Base-by-base conservation (phyloP, 495 filamentous ascomycete species). In the Annulohypoxylon nitens region DNA sequence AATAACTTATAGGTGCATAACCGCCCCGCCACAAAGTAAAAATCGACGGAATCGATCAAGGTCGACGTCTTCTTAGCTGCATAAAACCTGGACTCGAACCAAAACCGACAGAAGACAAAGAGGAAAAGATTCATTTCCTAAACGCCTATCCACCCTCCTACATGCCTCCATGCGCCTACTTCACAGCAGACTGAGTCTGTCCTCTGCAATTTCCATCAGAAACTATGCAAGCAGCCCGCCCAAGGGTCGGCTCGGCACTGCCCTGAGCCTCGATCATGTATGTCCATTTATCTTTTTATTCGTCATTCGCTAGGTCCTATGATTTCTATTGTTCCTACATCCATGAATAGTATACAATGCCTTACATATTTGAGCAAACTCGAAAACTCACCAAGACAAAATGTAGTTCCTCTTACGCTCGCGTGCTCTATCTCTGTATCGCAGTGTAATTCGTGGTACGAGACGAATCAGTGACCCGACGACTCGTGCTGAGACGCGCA, bases 401-500 rank as follows among this genome's bases (percentile, higher is more conserved):
- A 26, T 30, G 14, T 64, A 92, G 90, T 92, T 92, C 69, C 80
- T 92, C 43, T 87, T 90, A 72, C 77, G 89, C 33, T 75, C 81
- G 23, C 82, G 85, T 50, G 87, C 82, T 4, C 75, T 92, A 3
- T 81, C 85, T 2, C 75, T 92, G 30, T 92, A 89, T 80, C 86
- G 88, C 9, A 80, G 80, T n/a, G 86, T 91, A 36, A 62, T 90
- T 18, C 83, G 89, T 18, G 82, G 78, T 59, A 84, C 83, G 12
- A 76, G 81, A 60, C 81, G 78, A 34, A 87, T 91, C 23, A 36
- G 78, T 5, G 86, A 89, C 68, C 79, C 81, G 39, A 74, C 74
- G 8, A 88, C 90, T 10, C 86, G 89, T 23, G 79, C 83, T 54
- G 94, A 97, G 73, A 88, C 94, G 68, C 85, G 86, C 37, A 80